Conservation (phyloP, 179 eudicot species). For the Silene noctiflora region DNA sequence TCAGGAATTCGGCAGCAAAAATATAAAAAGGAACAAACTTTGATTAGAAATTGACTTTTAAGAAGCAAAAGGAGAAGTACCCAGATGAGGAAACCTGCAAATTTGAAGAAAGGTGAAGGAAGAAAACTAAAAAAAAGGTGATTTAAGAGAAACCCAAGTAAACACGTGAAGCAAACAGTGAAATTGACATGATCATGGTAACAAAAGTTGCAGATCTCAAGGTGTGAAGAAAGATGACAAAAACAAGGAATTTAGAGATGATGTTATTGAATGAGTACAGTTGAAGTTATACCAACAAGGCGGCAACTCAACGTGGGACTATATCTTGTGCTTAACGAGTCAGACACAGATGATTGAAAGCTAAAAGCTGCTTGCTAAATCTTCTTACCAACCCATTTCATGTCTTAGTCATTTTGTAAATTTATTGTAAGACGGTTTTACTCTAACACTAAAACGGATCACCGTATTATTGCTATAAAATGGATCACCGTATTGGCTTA, state of each 20-base stretch:
- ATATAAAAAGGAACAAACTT: slow-evolving; percentile 5
- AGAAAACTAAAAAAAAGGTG: neutral
- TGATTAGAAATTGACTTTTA: slow-evolving; percentile 18
- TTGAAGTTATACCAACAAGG: slow-evolving; percentile 19
- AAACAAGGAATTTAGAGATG: neutral
- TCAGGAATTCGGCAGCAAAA: neutral
- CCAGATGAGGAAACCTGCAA: slow-evolving; percentile 23
- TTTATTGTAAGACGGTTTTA: too few species aligned
- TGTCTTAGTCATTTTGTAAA: too few species aligned
- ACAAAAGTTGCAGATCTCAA: slow-evolving; percentile 30
- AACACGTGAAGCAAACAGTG: slow-evolving; percentile 33
- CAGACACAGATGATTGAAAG: neutral
- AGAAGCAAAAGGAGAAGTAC: slow-evolving; percentile 9
- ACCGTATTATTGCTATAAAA: too few species aligned
- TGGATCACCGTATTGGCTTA: too few species aligned
- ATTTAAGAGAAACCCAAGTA: slow-evolving; percentile 10
- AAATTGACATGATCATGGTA: slow-evolving; percentile 19
- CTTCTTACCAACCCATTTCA: too few species aligned
- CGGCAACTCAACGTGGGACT: slow-evolving; percentile 26
- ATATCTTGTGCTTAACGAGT: slow-evolving; percentile 25
- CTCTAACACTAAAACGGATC: too few species aligned
- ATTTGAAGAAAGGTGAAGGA: neutral
- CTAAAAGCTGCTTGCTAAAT: too few species aligned
- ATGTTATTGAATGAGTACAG: neutral
- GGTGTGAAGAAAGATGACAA: neutral